Base-by-base conservation (phyloP, 805 yeast species). In the Candida quercuum region DNA sequence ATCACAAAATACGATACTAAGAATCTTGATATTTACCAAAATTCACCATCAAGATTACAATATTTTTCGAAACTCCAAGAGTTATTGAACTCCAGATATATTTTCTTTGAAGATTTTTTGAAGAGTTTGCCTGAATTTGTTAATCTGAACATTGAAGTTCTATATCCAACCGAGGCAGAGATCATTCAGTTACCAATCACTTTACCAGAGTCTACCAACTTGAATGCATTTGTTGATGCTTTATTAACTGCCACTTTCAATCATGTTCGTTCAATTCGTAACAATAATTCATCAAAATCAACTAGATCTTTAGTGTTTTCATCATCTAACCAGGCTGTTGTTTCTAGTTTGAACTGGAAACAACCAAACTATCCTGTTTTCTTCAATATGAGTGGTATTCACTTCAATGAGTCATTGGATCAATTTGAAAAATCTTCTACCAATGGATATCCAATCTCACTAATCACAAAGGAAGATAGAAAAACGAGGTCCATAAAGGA, bases 341-440 rank as follows among this genome's bases (percentile, higher is more conserved):
- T 98, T 61, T 86, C 95, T 10, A 84, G 87, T 32, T 64, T 93
- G 49, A 93, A 93, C 61, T 93, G 99, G 99, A 93, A 93, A 61
- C 99, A 93, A 62, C 98, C 99, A 12, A 91, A 91, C 58, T 93
- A 83, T 62, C 97, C 99, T 0, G 98, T 93, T 1, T 79, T 93
- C 47, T 84, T 86, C 62, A 76, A 81, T 39, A 76, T 89, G 73
- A 80, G 78, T 49, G 86, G 87, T n/a, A 64, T 80, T 10, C 63
- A 69, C 27, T 66, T 56, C 49, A 45, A 57, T 23, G 40, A 47
- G 9, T 5, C 33, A 12, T 16, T 25, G 11, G 59, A 62, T 14
- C 42, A 43, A 36, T 71, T 70, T 40, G 56, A 47, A 12, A 46
- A 60, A 22, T 61, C 64, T 28, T 60, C 72, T 2, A 65, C 74